Conservation (phyloP, 2,329 filamentous ascomycete species). For the Paradendryphiella salina region DNA sequence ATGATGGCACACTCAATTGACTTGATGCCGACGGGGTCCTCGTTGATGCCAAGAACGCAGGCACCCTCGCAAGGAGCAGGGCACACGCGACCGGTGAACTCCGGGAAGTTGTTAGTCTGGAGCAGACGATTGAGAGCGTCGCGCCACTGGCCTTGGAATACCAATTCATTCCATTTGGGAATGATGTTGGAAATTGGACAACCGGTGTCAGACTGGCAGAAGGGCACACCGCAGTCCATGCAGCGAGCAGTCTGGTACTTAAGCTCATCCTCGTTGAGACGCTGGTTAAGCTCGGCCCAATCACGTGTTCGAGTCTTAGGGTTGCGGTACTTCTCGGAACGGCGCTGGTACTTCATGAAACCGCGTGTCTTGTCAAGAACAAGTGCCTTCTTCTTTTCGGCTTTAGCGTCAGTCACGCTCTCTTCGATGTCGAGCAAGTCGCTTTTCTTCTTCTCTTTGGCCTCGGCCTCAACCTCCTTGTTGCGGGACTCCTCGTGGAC, state of each 20-base stretch:
- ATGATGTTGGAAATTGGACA: constrained; percentile 98
- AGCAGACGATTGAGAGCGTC: constrained; percentile 89
- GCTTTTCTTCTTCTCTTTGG: constrained; percentile 68
- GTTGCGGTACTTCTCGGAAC: constrained; percentile 88
- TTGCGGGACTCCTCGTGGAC: constrained; percentile 59
- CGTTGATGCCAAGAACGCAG: constrained; percentile 94
- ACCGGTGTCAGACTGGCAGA: constrained; percentile 94
- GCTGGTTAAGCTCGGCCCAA: constrained; percentile 87
- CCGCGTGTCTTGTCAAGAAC: constrained; percentile 97
- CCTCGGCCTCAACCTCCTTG: constrained; percentile 62
- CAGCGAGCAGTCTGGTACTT: constrained; percentile 96
- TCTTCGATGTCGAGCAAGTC: constrained; percentile 83
- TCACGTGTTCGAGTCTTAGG: constrained; percentile 84
- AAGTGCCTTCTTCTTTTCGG: constrained; percentile 87
- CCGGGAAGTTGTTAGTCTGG: constrained; percentile 91
- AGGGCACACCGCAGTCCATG: constrained; percentile 98
- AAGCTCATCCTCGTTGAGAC: constrained; percentile 89
- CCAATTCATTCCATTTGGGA: constrained; percentile 90
- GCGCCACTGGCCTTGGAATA: constrained; percentile 70
- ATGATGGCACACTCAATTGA: constrained; percentile 98
- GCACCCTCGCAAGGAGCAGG: constrained; percentile 95
- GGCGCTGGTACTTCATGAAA: constrained; percentile 96
- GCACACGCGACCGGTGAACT: constrained; percentile 96
- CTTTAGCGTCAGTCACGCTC: constrained; percentile 78
- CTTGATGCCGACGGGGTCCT: constrained; percentile 97